Conservation (phyloP, 352 stramenopile species). For the Phytophthora ramorum region DNA sequence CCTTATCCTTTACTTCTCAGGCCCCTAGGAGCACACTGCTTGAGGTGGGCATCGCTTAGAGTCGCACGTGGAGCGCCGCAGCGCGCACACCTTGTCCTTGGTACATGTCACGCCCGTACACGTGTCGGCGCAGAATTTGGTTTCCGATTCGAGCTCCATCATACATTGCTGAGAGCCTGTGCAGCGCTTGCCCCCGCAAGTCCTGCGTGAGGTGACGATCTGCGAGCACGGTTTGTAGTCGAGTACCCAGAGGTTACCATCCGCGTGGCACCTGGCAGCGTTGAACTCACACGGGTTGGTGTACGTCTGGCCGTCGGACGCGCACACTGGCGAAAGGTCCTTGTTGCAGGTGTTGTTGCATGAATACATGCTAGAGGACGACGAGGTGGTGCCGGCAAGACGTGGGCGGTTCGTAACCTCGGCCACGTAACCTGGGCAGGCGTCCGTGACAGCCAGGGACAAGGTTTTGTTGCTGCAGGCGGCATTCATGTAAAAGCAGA, state of each 20-base stretch:
- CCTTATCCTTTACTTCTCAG: neutral
- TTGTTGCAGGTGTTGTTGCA: slow-evolving; percentile 25
- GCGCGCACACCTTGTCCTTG: slow-evolving; percentile 10
- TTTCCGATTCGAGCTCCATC: slow-evolving; percentile 7
- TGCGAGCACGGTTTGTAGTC: slow-evolving; percentile 33
- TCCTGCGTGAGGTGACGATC: slow-evolving; percentile 9
- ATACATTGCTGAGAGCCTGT: slow-evolving; percentile 11
- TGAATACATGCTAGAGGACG: neutral
- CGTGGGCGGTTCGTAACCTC: neutral
- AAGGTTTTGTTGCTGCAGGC: slow-evolving; percentile 35
- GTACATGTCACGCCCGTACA: slow-evolving; percentile 13
- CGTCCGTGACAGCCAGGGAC: slow-evolving; percentile 8
- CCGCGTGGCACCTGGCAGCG: slow-evolving; percentile 27
- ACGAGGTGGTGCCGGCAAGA: neutral
- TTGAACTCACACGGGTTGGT: slow-evolving; percentile 42
- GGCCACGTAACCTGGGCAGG: slow-evolving; percentile 8
- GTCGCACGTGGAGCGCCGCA: slow-evolving; percentile 15
- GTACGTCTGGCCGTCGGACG: slow-evolving; percentile 42
- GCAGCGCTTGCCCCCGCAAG: slow-evolving; percentile 21
- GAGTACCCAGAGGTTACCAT: slow-evolving; percentile 31
- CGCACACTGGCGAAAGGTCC: slow-evolving; percentile 35
- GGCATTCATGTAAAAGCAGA: slow-evolving; percentile 42
- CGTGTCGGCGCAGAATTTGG: slow-evolving; percentile 16
- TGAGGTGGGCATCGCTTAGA: slow-evolving; percentile 13
- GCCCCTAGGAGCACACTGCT: neutral